Evolutionary conservation across 1,284 basidiomycete species (phyloP), one percentile per base, ranked within the genome.

Genomic region (Heimioporus retisporus): DNA sequence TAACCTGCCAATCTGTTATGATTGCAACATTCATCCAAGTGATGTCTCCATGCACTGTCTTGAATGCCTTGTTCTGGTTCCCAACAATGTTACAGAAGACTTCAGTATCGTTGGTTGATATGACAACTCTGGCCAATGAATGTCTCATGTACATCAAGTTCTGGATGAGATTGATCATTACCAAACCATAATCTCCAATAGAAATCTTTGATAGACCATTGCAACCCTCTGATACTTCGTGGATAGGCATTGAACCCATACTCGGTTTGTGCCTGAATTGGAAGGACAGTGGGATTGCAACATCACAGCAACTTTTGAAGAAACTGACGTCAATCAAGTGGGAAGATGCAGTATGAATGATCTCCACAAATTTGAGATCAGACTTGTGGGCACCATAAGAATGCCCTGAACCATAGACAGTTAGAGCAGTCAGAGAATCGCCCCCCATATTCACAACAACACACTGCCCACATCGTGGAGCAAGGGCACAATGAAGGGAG

Each of bases 21-120:
- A 99, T 99, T 64, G 96, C 96, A 77, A 98, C 99, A 84, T 99
- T 97, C 96, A 99, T 98, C 0, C 97, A 98, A 1, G 95, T 88
- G 42, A 83, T 85, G 57, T 90, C 86, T 64, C 85, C 90, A 61
- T 95, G 87, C 10, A 83, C 89, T 35, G 87, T 85, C 86, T 96
- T 95, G 88, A 97, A 99, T 11, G 88, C 87, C 79, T 97, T 96
- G 59, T 91, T 92, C 75, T 96, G 92, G 80, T 98, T 99, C 55
- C 96, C 97, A 65, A 99, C 90, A 59, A 99, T 93, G 55, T 91
- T 90, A 76, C 97, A 99, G 87, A 99, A 99, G 40, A 88, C 86
- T 81, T 97, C 94, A 42, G 99, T 88, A 62, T 91, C 91, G 3
- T 80, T 79, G 25, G 92, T 89, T 62, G 93, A 87, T 77, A 98